Percentiles rank a stretch among this genome's conserved stretches.
Conservation (phyloP, 768 basidiomycete genomes). For the Tulasnella sp. region DNA sequence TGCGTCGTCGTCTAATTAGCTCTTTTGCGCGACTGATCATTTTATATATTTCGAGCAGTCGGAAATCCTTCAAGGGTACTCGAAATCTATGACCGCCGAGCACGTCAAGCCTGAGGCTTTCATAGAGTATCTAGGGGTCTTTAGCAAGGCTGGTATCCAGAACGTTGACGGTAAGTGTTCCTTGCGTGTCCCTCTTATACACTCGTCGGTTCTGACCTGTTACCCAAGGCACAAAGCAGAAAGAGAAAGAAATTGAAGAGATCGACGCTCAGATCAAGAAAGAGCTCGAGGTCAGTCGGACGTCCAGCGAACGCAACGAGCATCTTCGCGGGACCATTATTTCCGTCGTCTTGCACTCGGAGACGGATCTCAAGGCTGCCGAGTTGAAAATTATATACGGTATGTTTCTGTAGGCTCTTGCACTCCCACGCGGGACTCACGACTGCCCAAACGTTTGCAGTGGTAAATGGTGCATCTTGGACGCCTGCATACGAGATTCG, state of each 20-base stretch:
- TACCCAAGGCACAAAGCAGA: conserved; percentile 7
- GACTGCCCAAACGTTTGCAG: too few species aligned
- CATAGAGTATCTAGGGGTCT: conserved; percentile 37
- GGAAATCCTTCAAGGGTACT: neutral
- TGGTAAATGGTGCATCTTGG: conserved; percentile 28
- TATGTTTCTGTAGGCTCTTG: neutral
- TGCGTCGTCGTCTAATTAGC: neutral
- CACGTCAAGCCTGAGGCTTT: conserved; percentile 25
- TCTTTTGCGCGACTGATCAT: neutral
- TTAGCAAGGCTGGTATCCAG: conserved; percentile 35
- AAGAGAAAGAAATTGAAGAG: conserved; percentile 16
- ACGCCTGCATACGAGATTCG: too few species aligned
- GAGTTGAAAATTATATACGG: neutral
- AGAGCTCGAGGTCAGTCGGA: conserved; percentile 25
- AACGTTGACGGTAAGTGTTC: conserved; percentile 32
- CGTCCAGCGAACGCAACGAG: neutral
- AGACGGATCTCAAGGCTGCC: neutral
- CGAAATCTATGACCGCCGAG: conserved; percentile 34
- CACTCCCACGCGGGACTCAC: neutral
- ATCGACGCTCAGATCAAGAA: conserved; percentile 29
- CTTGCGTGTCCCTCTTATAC: conserved; percentile 7
- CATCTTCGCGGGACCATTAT: conserved; percentile 30
- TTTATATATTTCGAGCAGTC: neutral
- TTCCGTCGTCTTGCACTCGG: neutral
- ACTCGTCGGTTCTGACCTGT: neutral